Base-by-base conservation (phyloP, 805 yeast species). In the Candida tibetensis region DNA sequence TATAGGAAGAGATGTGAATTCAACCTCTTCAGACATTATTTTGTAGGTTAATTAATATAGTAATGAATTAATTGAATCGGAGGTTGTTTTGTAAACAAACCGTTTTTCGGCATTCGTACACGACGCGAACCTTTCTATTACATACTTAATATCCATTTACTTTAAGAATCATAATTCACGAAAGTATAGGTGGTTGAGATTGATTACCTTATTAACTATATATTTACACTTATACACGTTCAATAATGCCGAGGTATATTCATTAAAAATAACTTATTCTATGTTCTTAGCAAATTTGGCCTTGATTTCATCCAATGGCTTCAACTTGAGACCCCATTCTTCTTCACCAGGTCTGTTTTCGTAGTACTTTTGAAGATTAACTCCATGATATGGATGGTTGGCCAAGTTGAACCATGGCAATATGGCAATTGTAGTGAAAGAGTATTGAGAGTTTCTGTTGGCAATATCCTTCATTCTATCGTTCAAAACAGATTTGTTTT, bases 331-430 rank as follows among this genome's bases (percentile, higher is more conserved):
- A 5, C 78, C 79, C 81, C 81, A 76, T 19, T 58, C 66, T 58
- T 76, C 81, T 58, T 76, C 81, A 33, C 81, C 81, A 4, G 75
- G 74, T 53, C 82, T 69, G 36, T 61, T 67, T 55, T 74, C 79
- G 46, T 57, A 57, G 46, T 57, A 57, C 41, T 57, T 57, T 21
- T 48, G 41, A 42, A 82, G 67, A 53, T 81, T 83, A 42, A 85
- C 79, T 17, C 91, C 93, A 61, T 86, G 95, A 66, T 79, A 81
- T 49, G 85, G 88, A 62, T 86, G 95, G 58, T 79, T 66, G 32
- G 80, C 88, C 45, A 84, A 67, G 65, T 87, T 87, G 71, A 87
- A 85, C 87, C 88, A 81, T 17, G 95, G 95, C 52, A 86, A 60
- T 44, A 84, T 55, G 39, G 79, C 75, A 50, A 81, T 57, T 39